phyloP scores from a whole-genome alignment of 2,329 filamentous ascomycete species.

The Hymenoscyphus fructigenus region DNA sequence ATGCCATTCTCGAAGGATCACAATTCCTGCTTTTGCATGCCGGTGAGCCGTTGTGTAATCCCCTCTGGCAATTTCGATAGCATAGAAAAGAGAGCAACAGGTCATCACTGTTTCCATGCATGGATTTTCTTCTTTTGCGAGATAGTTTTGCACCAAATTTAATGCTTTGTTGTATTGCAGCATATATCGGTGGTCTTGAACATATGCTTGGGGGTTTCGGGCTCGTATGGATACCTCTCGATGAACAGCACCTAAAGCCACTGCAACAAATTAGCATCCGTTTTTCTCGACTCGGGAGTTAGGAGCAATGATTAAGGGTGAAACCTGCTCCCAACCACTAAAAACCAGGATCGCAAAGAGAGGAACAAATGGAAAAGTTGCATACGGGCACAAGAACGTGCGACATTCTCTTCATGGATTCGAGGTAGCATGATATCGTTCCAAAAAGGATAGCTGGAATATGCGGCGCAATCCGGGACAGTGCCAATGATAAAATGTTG shows the following conservation, averaged over 20 bases:
- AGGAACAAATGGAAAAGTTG: too few relatives aligned
- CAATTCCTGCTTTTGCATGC: constrained; percentile 6
- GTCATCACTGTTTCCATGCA: neutral
- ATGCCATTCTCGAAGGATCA: neutral
- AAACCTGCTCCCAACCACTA: too few relatives aligned
- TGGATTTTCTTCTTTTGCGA: neutral
- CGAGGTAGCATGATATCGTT: neutral
- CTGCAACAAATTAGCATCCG: too few relatives aligned
- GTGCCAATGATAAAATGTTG: neutral
- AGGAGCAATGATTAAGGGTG: too few relatives aligned
- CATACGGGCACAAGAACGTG: neutral
- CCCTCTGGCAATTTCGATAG: neutral
- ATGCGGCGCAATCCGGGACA: neutral
- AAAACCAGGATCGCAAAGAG: too few relatives aligned
- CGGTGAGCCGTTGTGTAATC: neutral
- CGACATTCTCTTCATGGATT: neutral
- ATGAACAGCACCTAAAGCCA: constrained; percentile 1
- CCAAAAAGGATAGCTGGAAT: neutral
- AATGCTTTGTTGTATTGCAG: constrained; percentile 7
- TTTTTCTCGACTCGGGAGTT: too few relatives aligned
- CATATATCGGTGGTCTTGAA: neutral
- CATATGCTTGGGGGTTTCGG: neutral
- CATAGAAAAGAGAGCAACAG: constrained; percentile 5
- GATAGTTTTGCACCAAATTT: neutral
- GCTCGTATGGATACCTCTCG: neutral